Base-by-base conservation (phyloP, 257 asterid genomes). In the Petrea volubilis region DNA sequence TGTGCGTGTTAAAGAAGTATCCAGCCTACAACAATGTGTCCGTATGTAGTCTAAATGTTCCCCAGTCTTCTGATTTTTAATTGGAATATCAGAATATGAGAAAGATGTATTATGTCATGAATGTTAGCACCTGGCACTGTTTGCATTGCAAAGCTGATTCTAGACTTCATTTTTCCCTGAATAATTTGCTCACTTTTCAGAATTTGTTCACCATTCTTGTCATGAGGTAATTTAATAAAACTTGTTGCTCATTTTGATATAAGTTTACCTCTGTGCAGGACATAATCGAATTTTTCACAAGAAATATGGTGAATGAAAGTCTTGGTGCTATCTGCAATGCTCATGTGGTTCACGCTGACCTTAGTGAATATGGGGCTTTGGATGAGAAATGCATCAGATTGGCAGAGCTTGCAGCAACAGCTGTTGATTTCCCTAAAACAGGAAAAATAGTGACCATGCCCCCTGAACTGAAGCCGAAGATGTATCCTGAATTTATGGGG, bases 301-400 rank as follows among this genome's bases (percentile, higher is more conserved):
- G 21, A 77, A 90, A 88, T 87, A 88, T 95, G 87, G 98, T 90
- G 74, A 90, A 82, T 12, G 97, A 90, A 77, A 88, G 83, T 74
- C 86, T 95, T 2, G 97, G 99, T 28, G 38, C 96, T 6, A 95
- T 95, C 67, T 95, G 99, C 88, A 92, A 95, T 10, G 97, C 93
- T n/a, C 98, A 92, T 10, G 99, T 95, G 52, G 99, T 95, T 70
- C 97, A 92, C 50, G 93, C 99, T 4, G 99, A 95, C 73, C 75
- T 78, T 12, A 87, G 99, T 65, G 90, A 81, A 41, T 15, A 44
- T 34, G 99, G 99, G 15, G 99, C 99, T 15, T 36, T 85, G 85
- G 99, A 95, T 20, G 87, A 92, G 70, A 95, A 90, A 73, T 95
- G 99, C 81, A 76, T 76, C 55, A 87, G 82, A 74, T 66, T 95